Conservation (phyloP, 2,329 filamentous ascomycete genomes). For the Talaromyces pinophilus region DNA sequence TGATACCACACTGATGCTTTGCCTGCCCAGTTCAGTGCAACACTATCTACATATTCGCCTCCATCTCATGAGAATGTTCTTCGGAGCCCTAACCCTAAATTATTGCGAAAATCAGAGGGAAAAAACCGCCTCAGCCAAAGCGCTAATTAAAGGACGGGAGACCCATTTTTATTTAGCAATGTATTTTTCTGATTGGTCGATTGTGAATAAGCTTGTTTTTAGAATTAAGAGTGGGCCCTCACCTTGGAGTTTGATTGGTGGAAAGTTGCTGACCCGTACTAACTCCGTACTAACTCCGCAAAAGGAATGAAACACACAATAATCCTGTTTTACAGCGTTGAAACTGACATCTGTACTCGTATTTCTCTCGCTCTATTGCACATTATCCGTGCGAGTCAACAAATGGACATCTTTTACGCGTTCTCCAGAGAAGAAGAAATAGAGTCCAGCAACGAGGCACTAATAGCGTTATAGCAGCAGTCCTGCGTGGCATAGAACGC, state of each 20-base stretch:
- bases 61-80: neutral
- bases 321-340: neutral
- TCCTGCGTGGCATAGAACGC: constrained; percentile 20
- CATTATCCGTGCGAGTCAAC: neutral
- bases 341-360: neutral
- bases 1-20: neutral
- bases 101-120: neutral
- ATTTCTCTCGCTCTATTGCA: neutral
- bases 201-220: neutral
- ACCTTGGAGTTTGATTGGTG: neutral
- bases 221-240: neutral
- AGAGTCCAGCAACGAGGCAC: constrained; percentile 1
- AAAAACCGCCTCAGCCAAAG: neutral
- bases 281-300: neutral
- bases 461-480: constrained; percentile 19
- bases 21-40: neutral
- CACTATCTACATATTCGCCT: neutral
- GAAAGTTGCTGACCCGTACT: neutral
- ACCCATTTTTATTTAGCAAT: neutral
- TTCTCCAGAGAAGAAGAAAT: constrained; percentile 8
- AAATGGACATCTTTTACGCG: neutral
- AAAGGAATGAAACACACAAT: neutral
- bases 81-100: neutral
- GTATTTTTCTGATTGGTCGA: neutral
- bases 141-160: neutral